Percentiles rank a stretch among this genome's conserved stretches.
These are phyloP conservation scores for Russula brevipes DNA, from an alignment of 768 basidiomycete genomes.

Conservation along the genomic window DNA sequence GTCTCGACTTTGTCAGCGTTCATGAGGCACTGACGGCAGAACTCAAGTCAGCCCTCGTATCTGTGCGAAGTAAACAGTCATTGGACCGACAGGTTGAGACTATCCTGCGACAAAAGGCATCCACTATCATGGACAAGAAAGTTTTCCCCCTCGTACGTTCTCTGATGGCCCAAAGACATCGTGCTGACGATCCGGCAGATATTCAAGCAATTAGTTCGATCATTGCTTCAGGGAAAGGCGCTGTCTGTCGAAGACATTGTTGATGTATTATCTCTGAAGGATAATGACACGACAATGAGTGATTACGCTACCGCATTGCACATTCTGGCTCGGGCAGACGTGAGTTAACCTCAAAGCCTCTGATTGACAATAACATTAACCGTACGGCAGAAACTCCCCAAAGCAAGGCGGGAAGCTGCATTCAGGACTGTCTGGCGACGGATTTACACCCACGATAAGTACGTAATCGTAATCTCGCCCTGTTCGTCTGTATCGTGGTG, in stretches of 20 bases:
- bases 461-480: constrained; percentile 16
- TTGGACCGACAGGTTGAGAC: constrained; percentile 65
- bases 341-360: constrained; percentile 30
- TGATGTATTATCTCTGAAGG: constrained; percentile 82
- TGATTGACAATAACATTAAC: not conserved
- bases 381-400: constrained; percentile 54
- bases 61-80: constrained; percentile 53
- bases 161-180: constrained; percentile 17
- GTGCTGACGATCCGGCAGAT: constrained; percentile 38
- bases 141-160: constrained; percentile 48
- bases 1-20: constrained; percentile 81
- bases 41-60: constrained; percentile 47
- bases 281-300: constrained; percentile 54
- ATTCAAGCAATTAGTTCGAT: constrained; percentile 63
- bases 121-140: constrained; percentile 39
- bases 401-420: constrained; percentile 61
- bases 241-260: constrained; percentile 74
- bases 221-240: constrained; percentile 68
- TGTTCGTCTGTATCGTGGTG: not conserved
- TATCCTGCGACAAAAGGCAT: constrained; percentile 52
- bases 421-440: constrained; percentile 81
- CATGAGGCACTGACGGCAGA: constrained; percentile 65
- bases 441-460: constrained; percentile 88
- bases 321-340: constrained; percentile 53
- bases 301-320: constrained; percentile 69